phyloP scores from a whole-genome alignment of 78 protist genomes.

The Dictyostelium intermedium region DNA sequence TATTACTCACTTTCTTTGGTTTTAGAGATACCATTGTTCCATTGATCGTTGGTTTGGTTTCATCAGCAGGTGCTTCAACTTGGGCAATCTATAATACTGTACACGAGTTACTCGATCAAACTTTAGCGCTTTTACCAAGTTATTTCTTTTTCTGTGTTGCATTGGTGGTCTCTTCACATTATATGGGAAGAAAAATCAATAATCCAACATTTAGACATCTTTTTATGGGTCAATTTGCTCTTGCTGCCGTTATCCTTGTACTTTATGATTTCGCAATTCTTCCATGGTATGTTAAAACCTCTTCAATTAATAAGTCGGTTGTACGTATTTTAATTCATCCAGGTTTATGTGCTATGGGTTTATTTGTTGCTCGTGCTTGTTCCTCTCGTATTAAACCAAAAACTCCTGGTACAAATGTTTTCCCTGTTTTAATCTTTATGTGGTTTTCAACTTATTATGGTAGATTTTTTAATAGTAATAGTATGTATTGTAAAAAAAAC shows the following conservation, averaged over 20 bases:
- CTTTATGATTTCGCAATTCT: conserved; percentile 40
- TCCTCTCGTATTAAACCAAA: conserved; percentile 44
- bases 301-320: conserved; percentile 31
- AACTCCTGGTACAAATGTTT: conserved; percentile 43
- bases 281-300: conserved; percentile 21
- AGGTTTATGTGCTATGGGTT: conserved; percentile 43
- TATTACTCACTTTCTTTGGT: conserved; percentile 30
- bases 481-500: background rate
- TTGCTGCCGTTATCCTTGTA: conserved; percentile 46
- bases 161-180: background rate
- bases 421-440: conserved; percentile 68
- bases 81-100: conserved; percentile 55
- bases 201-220: conserved; percentile 51
- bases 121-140: conserved; percentile 37
- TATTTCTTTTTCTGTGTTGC: conserved; percentile 60
- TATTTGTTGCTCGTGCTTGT: conserved; percentile 59
- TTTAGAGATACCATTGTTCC: conserved; percentile 10
- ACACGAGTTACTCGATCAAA: background rate
- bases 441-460: conserved; percentile 78
- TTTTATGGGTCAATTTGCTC: conserved; percentile 61
- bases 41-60: background rate
- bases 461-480: conserved; percentile 60
- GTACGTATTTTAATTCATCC: conserved; percentile 63
- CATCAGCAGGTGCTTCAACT: conserved; percentile 42
- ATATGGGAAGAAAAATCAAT: conserved; percentile 40